Percentiles rank a stretch among this genome's conserved stretches.
Evolutionary conservation across 225 moss, liverwort and hornwort genomes (phyloP).

Genomic region (Pseudoscleropodium purum): DNA sequence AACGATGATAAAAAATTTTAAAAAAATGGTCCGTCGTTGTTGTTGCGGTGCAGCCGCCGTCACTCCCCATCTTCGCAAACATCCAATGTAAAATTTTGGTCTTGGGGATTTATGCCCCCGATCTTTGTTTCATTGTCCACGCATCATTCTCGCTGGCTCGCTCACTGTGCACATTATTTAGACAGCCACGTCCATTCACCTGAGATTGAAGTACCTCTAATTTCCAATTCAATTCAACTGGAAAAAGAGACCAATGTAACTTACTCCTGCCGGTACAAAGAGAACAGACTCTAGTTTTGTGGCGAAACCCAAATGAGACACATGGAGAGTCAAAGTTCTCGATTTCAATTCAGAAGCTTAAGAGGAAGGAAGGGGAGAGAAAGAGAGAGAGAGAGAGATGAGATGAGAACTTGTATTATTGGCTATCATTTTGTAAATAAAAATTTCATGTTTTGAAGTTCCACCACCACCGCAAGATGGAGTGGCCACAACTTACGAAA

Average conservation of each 20-base stretch:
- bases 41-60: not conserved
- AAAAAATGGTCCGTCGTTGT: not conserved
- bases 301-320: not conserved
- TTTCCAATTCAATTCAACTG: not conserved
- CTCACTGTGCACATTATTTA: constrained; percentile 16
- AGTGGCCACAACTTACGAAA: too few species aligned
- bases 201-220: not conserved
- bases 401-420: not conserved
- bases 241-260: not conserved
- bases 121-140: not conserved
- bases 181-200: not conserved
- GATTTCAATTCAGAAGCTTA: not conserved
- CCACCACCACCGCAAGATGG: not conserved
- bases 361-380: too few species aligned
- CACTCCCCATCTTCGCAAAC: not conserved
- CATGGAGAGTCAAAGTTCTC: not conserved
- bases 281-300: not conserved
- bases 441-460: not conserved
- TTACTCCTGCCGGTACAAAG: not conserved
- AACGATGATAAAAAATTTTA: not conserved
- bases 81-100: not conserved
- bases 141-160: not conserved
- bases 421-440: too few species aligned
- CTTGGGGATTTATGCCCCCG: not conserved
- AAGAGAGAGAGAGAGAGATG: too few species aligned